Base-by-base conservation (phyloP, 1,284 basidiomycete genomes). In the Ustilago xerochloae region DNA sequence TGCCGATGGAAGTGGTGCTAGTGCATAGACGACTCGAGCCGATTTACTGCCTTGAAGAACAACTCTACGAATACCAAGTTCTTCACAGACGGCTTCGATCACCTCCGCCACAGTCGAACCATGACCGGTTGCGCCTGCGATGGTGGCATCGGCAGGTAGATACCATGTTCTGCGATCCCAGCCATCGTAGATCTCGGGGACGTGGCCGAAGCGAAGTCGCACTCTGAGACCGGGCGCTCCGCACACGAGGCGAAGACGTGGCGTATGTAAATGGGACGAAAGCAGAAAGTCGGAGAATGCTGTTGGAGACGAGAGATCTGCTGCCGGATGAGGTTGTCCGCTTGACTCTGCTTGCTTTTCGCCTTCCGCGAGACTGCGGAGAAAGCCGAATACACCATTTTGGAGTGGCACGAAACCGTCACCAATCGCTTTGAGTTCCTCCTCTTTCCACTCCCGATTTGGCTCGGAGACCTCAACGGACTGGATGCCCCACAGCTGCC, bases 261-360 rank as follows among this genome's bases (percentile, higher is more conserved):
- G 90, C 2, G 87, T 87, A 81, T 91, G 90, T 13, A 92, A 86
- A 81, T 91, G 90, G 0, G 89, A 88, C 1, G 91, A 91, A 62
- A 91, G 85, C 4, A 89, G 88, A 79, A 92, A 93, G 12, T 89
- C 87, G 12, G 91, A 91, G 47, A 68, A 77, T 29, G 62, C 63
- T 0, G 75, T 61, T 32, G 62, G 61, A 51, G 69, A 63, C 12
- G 54, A 65, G n/a, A 58, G 53, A 39, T 92, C 91, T 7, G 89
- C 88, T 78, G 92, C 91, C 35, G 93, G 91, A 1, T 90, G 89
- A 2, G 92, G 91, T 85, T 93, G 91, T 2, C 92, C 90, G 89
- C 92, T 89, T 80, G 92, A 93, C 79, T 89, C 90, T 58, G 92
- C 87, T 7, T 89, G 88, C n/a, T 90, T 88, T 20, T 88, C 88